Conservation (phyloP, 192 early-diverging fungal species). For the Linderina pennispora region DNA sequence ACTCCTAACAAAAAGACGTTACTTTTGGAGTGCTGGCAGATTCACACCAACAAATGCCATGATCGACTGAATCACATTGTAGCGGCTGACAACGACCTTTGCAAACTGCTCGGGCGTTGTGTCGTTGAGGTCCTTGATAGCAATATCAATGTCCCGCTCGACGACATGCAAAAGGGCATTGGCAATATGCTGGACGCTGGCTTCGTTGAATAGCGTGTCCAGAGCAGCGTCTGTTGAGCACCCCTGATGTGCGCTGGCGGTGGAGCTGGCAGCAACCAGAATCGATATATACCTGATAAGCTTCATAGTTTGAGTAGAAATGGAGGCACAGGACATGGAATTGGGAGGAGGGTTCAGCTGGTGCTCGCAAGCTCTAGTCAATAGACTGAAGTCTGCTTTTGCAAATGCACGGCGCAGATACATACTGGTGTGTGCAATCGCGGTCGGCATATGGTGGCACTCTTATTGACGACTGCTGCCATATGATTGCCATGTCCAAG, state of each 20-base stretch:
- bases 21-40: too few relatives aligned
- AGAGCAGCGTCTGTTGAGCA: slow-evolving; percentile 23
- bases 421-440: too few relatives aligned
- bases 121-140: slow-evolving; percentile 5
- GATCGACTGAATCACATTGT: slow-evolving; percentile 17
- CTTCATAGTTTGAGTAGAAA: slow-evolving; percentile 5
- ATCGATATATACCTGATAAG: not conserved
- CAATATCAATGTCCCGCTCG: slow-evolving; percentile 15
- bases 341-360: not conserved
- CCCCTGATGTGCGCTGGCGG: slow-evolving; percentile 15
- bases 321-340: not conserved
- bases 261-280: not conserved
- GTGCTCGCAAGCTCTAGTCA: too few relatives aligned
- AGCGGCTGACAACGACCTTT: slow-evolving; percentile 16
- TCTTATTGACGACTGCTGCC: too few relatives aligned
- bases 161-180: slow-evolving; percentile 14
- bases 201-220: slow-evolving; percentile 12
- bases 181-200: slow-evolving; percentile 17
- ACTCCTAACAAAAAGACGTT: too few relatives aligned
- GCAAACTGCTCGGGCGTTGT: slow-evolving; percentile 11
- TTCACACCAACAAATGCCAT: slow-evolving; percentile 11
- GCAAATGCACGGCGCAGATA: too few relatives aligned
- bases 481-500: too few relatives aligned
- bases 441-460: too few relatives aligned
- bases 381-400: too few relatives aligned